These are phyloP conservation scores for Aspergillus bertholletiae DNA, from an alignment of 495 filamentous ascomycete genomes.

Conservation along the genomic window DNA sequence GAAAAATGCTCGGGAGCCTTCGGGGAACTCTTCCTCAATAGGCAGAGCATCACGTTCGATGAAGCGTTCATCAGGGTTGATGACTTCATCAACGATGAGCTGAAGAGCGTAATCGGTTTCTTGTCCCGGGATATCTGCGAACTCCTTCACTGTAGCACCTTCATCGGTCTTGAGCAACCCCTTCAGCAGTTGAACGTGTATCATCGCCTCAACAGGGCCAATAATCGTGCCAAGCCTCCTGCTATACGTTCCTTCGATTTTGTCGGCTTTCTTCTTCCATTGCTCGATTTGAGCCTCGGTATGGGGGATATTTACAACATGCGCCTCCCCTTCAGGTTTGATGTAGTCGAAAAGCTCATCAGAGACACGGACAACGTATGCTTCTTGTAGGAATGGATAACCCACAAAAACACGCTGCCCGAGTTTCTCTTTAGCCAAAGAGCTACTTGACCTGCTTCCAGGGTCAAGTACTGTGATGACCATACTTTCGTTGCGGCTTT, in stretches of 20 bases:
- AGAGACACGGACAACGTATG: constrained; percentile 79
- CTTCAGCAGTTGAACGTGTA: constrained; percentile 89
- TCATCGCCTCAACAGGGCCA: constrained; percentile 79
- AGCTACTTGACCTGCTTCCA: constrained; percentile 64
- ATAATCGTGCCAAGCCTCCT: constrained; percentile 86
- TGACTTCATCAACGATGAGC: constrained; percentile 81
- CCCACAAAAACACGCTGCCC: constrained; percentile 87
- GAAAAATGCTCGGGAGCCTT: constrained; percentile 81
- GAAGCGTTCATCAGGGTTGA: constrained; percentile 90
- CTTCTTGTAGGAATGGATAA: constrained; percentile 95
- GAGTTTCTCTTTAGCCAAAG: constrained; percentile 71
- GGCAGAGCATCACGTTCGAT: constrained; percentile 81
- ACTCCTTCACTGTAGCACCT: constrained; percentile 90
- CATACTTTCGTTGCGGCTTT: constrained; percentile 96
- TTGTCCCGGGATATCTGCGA: constrained; percentile 80
- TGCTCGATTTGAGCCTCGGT: constrained; percentile 73
- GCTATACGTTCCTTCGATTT: constrained; percentile 82
- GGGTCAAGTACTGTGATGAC: constrained; percentile 77
- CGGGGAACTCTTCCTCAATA: constrained; percentile 88
- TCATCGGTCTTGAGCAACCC: constrained; percentile 88
- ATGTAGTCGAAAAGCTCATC: constrained; percentile 92
- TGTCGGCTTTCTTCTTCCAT: constrained; percentile 77
- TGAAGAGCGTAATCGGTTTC: constrained; percentile 92
- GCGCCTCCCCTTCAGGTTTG: constrained; percentile 57
- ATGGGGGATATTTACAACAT: constrained; percentile 65